Evolutionary conservation across 2,329 filamentous ascomycete genomes (phyloP).

Genomic region (Blastomyces parvus): DNA sequence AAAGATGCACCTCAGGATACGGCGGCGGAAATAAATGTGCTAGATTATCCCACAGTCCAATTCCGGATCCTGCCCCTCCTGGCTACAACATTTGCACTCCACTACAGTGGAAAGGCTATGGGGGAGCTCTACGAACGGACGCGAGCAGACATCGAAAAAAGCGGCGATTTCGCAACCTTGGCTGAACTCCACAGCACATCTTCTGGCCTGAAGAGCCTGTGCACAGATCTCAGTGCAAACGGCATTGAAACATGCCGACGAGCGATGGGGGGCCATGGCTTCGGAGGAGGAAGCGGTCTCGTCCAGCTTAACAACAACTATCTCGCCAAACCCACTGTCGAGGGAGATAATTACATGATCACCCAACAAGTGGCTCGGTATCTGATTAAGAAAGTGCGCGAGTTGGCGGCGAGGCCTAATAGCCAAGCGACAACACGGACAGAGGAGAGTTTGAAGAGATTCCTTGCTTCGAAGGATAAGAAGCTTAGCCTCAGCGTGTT

Average conservation of each 20-base stretch:
- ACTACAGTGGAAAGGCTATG: constrained; percentile 40
- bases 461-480: constrained; percentile 25
- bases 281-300: constrained; percentile 44
- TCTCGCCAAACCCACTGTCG: constrained; percentile 45
- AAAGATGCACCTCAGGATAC: constrained; percentile 33
- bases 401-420: constrained; percentile 22
- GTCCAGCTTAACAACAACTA: constrained; percentile 45
- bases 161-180: constrained; percentile 41
- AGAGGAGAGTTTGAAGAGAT: constrained; percentile 17
- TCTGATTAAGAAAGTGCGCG: constrained; percentile 45
- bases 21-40: constrained; percentile 37
- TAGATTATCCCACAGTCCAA: constrained; percentile 48
- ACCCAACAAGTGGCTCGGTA: constrained; percentile 44
- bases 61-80: constrained; percentile 46
- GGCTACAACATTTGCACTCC: constrained; percentile 44
- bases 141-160: constrained; percentile 37
- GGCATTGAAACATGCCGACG: constrained; percentile 47
- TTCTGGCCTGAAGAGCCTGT: constrained; percentile 45
- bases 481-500: constrained; percentile 23
- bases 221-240: constrained; percentile 45
- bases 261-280: constrained; percentile 47
- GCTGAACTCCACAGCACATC: constrained; percentile 47
- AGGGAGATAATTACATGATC: constrained; percentile 51
- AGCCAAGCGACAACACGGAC: constrained; percentile 8
- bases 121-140: constrained; percentile 40